Evolutionary conservation across 2,329 filamentous ascomycete species (phyloP), one percentile per base, ranked within the genome.

Genomic region (Plectosphaerella plurivora): DNA sequence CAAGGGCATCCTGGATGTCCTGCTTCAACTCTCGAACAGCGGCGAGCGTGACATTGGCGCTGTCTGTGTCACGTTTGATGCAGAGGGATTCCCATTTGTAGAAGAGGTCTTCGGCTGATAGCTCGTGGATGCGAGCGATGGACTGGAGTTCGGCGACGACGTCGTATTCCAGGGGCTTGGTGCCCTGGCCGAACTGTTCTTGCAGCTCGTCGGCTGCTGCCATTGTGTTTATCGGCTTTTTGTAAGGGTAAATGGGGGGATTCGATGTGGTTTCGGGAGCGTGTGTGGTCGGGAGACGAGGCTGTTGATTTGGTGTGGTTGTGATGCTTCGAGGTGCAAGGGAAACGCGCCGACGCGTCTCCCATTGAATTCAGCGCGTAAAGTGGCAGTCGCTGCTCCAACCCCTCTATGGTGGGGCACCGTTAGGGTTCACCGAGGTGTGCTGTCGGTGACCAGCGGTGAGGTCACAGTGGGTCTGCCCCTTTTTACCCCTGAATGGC

Each of bases 1-100:
- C 92, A 50, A 97, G 73, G 37, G 82, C 79, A 62, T 97, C 91
- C 64, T 93, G 91, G 8, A 97, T 79, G 63, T 89, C 87, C 65
- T 91, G 88, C 69, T 96, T 96, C 66, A 99, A 88, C 51, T 84
- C 83, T 44, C 87, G 82, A 45, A 89, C 82, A 0, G 82, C 87
- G 37, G 87, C 82, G 42, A 95, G 76, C 47, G 87, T 83, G 55
- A 89, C 73, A 54, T 79, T 85, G 56, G 86, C 85, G 53, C 91
- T 88, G 52, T 95, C 90, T 47, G 83, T 75, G 22, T 92, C 90
- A 86, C 97, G 91, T 71, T 93, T 96, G 67, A 99, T 87, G 69
- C 89, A 92, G 77, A 97, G 97, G 1, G 91, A 93, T 70, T 99
- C 94, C 94, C 94, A 99, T 78, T 97, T 97, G 83, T 91, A 97